A percentile compares a stretch with the other conserved stretches of the same genome.
These are phyloP conservation scores for Aphanomyces astaci DNA, from an alignment of 352 stramenopile species.

Conservation along the genomic window DNA sequence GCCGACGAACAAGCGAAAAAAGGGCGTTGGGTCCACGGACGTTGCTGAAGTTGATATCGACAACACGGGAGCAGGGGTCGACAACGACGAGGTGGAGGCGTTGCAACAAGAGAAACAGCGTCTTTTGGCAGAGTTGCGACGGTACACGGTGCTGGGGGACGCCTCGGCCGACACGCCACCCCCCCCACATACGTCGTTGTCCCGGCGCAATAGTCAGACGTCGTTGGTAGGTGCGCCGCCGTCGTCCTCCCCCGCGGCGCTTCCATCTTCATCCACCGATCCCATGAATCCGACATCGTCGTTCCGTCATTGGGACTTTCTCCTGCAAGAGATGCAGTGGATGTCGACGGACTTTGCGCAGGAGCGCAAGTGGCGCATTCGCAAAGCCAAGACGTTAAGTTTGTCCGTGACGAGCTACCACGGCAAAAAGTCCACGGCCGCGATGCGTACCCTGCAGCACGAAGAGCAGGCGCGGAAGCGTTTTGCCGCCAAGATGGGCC, in stretches of 20 bases:
- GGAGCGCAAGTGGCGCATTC: constrained; percentile 81
- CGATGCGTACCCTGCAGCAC: constrained; percentile 28
- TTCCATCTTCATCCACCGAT: not conserved
- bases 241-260: too few relatives aligned
- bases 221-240: too few relatives aligned
- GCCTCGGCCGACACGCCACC: not conserved
- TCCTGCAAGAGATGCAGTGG: constrained; percentile 87
- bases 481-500: constrained; percentile 65
- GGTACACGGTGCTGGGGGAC: not conserved
- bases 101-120: constrained; percentile 6
- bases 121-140: not conserved
- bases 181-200: not conserved
- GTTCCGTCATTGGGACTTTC: constrained; percentile 53
- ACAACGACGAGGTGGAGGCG: not conserved
- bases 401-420: constrained; percentile 54
- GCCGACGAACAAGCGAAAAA: constrained; percentile 15
- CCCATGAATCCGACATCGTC: not conserved
- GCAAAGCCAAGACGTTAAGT: constrained; percentile 61
- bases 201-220: not conserved
- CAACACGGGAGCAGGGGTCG: not conserved
- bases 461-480: constrained; percentile 40
- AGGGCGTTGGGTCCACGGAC: not conserved
- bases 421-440: constrained; percentile 35
- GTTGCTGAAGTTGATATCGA: not conserved
- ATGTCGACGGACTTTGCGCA: constrained; percentile 90